Percentiles rank a stretch among this genome's conserved stretches.
phyloP scores from a whole-genome alignment of 345 rosid species.

The Hirschfeldia incana region DNA sequence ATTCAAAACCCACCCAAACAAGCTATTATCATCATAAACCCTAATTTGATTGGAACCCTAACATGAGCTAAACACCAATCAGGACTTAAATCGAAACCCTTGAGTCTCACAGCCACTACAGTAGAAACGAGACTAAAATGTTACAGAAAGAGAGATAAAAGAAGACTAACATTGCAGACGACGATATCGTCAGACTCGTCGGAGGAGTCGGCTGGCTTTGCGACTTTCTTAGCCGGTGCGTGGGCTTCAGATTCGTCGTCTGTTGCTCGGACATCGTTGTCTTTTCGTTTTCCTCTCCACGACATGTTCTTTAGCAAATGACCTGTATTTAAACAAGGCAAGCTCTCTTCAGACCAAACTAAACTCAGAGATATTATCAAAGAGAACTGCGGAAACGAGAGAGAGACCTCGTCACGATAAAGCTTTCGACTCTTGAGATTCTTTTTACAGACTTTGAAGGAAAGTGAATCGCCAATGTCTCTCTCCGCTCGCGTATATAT shows the following conservation, averaged over 20 bases:
- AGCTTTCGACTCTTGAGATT: neutral
- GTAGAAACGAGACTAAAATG: neutral
- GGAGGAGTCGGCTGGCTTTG: slow-evolving; percentile 51
- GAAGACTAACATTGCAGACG: slow-evolving; percentile 64
- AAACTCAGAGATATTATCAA: too few species aligned
- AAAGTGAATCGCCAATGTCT: slow-evolving; percentile 5
- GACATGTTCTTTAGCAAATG: slow-evolving; percentile 48
- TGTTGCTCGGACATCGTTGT: slow-evolving; percentile 49
- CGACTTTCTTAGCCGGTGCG: slow-evolving; percentile 65
- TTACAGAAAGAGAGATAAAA: neutral
- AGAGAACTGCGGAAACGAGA: neutral
- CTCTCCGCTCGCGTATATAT: slow-evolving; percentile 16
- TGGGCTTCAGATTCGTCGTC: slow-evolving; percentile 58
- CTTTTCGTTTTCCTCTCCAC: slow-evolving; percentile 76
- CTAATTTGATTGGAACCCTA: neutral
- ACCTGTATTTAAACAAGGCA: neutral
- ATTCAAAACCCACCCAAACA: neutral
- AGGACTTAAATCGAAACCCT: slow-evolving; percentile 24
- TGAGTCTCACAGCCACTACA: neutral
- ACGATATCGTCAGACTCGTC: slow-evolving; percentile 70
- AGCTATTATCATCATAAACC: neutral
- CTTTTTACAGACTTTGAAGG: neutral
- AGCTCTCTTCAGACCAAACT: slow-evolving; percentile 15
- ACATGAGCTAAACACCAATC: neutral
- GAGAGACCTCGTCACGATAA: slow-evolving; percentile 17